Evolutionary conservation across 1,284 basidiomycete species (phyloP), one percentile per base, ranked within the genome.

Genomic region (Ceratobasidium sp.): DNA sequence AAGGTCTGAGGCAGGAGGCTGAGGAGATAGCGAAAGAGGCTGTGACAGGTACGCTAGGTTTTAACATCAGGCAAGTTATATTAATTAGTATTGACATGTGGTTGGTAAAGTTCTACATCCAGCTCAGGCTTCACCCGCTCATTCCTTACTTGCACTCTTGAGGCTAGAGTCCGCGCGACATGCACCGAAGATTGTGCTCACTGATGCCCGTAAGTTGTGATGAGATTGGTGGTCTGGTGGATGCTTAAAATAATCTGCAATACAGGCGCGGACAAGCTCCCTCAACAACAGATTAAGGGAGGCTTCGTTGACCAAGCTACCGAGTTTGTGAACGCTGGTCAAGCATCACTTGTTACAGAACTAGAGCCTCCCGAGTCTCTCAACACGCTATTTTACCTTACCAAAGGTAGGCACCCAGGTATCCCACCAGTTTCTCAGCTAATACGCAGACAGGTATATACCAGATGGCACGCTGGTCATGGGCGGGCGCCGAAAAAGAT

Each of bases 81-180:
- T 44, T 72, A 24, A 60, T 36, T 53, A 19, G 11, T 29, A 24
- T 36, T 53, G 57, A 44, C 48, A 54, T 66, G 31, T 29, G n/a
- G 86, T 0, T 81, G 89, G 66, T 87, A 9, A 36, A 73, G 71
- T 73, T 8, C 71, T 73, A n/a, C 71, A 53, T 15, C 59, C 71
- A 8, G 48, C 59, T 48, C 71, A 62, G 27, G 71, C 59, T 50
- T 47, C 86, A 27, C 91, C 93, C 8, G 86, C 96, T 66, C 91
- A 93, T 77, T 88, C 92, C 24, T 86, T 97, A 74, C 85, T 95
- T 27, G 95, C 94, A 1, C 96, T 95, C 82, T 88, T 97, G 60
- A 89, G 93, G 75, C 87, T 97, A 74, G 89, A 92, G 1, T 86
- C 89, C 77, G 92, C 95, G 0, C 87, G 93, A 36, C 87, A 87